Percentiles rank a stretch among this genome's conserved stretches.
These are phyloP conservation scores for Mycena belliarum DNA, from an alignment of 768 basidiomycete genomes.

Conservation along the genomic window DNA sequence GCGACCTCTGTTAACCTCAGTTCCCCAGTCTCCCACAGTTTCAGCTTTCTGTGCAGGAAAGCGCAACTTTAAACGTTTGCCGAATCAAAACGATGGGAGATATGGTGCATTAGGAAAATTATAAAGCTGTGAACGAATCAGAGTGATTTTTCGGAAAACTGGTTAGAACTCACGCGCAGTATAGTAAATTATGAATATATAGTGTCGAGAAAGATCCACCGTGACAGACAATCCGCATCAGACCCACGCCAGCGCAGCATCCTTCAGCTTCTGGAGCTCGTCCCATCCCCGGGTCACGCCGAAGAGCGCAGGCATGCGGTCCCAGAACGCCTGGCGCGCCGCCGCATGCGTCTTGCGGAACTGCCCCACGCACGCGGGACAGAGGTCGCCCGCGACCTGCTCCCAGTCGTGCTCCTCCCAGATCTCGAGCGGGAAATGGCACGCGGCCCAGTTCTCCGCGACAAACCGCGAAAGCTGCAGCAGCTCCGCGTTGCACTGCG, in stretches of 20 bases:
- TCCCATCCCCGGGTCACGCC: not conserved
- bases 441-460: constrained; percentile 9
- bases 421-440: constrained; percentile 19
- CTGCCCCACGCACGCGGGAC: not conserved
- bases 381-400: constrained; percentile 9
- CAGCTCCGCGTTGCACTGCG: constrained; percentile 10
- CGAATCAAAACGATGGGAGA: no score
- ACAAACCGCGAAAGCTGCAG: constrained; percentile 10
- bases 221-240: not conserved
- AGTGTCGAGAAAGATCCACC: no score
- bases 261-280: constrained; percentile 12
- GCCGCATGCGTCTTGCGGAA: constrained; percentile 7
- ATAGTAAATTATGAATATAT: no score
- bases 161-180: no score
- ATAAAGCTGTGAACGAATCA: no score
- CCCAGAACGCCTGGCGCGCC: constrained; percentile 14
- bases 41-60: no score
- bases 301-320: constrained; percentile 8
- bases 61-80: no score
- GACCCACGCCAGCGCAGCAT: not conserved
- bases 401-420: constrained; percentile 20
- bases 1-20: no score
- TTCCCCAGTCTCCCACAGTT: no score
- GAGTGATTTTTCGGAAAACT: no score
- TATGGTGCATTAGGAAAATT: no score